Evolutionary conservation across 1,139 yeast species (phyloP), one percentile per base, ranked within the genome.

Genomic region (Pichia sp.): DNA sequence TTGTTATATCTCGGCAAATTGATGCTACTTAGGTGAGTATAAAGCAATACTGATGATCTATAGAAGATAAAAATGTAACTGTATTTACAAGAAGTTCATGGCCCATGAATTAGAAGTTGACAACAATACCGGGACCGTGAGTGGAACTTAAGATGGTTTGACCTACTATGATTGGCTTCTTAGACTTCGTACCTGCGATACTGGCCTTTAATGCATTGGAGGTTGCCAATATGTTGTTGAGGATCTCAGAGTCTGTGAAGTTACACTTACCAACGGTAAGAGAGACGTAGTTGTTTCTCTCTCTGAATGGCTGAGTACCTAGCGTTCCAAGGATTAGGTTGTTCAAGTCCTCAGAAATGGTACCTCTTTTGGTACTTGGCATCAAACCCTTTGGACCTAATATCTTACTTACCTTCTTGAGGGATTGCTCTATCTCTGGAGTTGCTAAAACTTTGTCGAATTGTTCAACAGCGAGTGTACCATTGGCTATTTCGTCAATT

Each of bases 341-440:
- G 22, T 62, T 65, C 26, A 85, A 62, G 48, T 85, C 75, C n/a
- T 72, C 74, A 1, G 85, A 68, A 14, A 91, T 93, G 2, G 96
- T 88, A 13, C 95, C 94, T 55, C 78, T 82, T 63, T 87, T 88
- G 14, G 74, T 75, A 33, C 74, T 71, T 33, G 98, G 98, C 85
- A 88, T 81, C 46, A 91, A 69, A 21, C 95, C 95, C 52, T 71
- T 77, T 29, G 96, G 94, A 41, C 98, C 97, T 47, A 93, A 68
- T 13, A 72, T 66, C 53, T 87, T 74, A 21, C 94, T 96, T 24
- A 86, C 64, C 34, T 60, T 55, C 44, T 69, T 72, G 49, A 91
- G 67, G 29, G 72, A 68, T 20, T 72, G 62, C 27, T 73, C 71
- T 45, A 86, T 74, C 34, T 86, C 96, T 2, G 94, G 82, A 2